A percentile compares a stretch with the other conserved stretches of the same genome.
Conservation (phyloP, 1,139 yeast genomes). For the Kurtzmaniella quercitrusa region DNA sequence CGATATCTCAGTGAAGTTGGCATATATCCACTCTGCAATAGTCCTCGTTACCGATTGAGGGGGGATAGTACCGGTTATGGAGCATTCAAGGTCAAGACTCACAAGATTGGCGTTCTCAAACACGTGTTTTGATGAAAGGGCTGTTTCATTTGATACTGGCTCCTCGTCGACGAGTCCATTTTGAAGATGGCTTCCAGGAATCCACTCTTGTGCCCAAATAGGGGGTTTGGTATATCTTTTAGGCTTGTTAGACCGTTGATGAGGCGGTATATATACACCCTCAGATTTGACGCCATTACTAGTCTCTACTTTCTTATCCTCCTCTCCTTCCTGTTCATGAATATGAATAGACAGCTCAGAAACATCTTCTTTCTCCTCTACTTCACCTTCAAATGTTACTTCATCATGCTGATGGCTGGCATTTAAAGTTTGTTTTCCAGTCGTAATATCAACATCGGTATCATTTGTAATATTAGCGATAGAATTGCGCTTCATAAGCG, state of each 20-base stretch:
- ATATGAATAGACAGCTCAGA: background rate
- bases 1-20: conserved; percentile 63
- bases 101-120: conserved; percentile 32
- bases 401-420: conserved; percentile 7
- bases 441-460: conserved; percentile 34
- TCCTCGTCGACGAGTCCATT: conserved; percentile 6
- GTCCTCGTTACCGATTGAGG: conserved; percentile 78
- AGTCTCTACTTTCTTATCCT: background rate
- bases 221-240: conserved; percentile 65
- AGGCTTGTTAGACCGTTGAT: conserved; percentile 44
- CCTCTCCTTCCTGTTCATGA: background rate
- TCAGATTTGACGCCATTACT: background rate
- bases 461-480: conserved; percentile 47
- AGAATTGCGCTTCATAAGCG: conserved; percentile 29
- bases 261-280: background rate
- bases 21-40: conserved; percentile 86
- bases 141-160: conserved; percentile 6
- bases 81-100: conserved; percentile 47
- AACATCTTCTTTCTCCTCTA: background rate
- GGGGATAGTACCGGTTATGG: conserved; percentile 72
- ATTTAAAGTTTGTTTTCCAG: conserved; percentile 31
- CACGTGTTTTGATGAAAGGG: conserved; percentile 21
- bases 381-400: background rate
- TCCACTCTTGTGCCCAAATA: conserved; percentile 79
- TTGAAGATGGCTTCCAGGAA: conserved; percentile 26